These are phyloP conservation scores for Salix dunnii DNA, from an alignment of 345 rosid genomes.

Conservation along the genomic window DNA sequence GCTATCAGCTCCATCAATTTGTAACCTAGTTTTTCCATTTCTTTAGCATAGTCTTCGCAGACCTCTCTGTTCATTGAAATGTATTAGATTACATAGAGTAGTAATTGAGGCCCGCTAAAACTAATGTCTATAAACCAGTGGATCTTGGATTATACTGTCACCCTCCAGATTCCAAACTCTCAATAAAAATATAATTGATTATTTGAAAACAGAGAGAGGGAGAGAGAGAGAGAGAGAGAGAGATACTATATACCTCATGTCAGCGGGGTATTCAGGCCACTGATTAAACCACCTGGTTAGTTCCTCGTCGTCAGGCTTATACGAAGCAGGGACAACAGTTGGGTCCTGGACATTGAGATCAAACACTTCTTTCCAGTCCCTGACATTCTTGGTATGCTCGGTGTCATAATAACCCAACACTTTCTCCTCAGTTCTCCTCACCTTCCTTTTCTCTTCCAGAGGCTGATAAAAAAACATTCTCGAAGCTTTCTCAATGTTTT, in stretches of 20 bases:
- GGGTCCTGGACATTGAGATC: conserved; percentile 24
- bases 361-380: conserved; percentile 56
- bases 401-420: conserved; percentile 34
- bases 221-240: too few species aligned
- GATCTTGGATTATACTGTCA: too few species aligned
- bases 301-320: conserved; percentile 18
- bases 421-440: conserved; percentile 25
- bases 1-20: conserved; percentile 50
- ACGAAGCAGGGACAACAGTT: conserved; percentile 23
- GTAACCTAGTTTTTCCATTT: conserved; percentile 45
- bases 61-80: conserved; percentile 31
- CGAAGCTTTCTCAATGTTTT: conserved; percentile 12
- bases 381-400: conserved; percentile 49
- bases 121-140: background rate
- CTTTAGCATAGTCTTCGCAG: conserved; percentile 44
- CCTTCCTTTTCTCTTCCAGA: conserved; percentile 37
- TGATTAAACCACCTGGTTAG: conserved; percentile 16
- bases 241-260: conserved; percentile 7
- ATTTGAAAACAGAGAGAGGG: too few species aligned
- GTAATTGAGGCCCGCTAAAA: background rate
- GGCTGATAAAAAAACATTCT: conserved; percentile 28
- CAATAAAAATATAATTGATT: too few species aligned
- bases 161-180: too few species aligned
- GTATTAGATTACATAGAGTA: background rate
- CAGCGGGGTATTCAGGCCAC: conserved; percentile 32